Evolutionary conservation across 2,329 filamentous ascomycete genomes (phyloP).

Genomic region (Trichoderma guizhouense): DNA sequence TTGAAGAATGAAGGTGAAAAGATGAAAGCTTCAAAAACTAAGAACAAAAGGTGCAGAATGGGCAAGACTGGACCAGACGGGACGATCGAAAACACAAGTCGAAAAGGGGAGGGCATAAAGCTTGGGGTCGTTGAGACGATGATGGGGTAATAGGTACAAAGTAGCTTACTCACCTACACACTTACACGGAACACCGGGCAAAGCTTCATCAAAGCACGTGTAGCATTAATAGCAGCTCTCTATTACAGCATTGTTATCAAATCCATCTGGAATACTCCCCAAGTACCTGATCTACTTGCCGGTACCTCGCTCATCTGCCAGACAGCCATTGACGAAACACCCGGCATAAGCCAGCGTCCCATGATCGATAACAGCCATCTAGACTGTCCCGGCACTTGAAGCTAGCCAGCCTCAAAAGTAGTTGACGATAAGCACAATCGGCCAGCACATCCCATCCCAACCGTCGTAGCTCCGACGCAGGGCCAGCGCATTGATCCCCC

Average conservation of each 20-base stretch:
- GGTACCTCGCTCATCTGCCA: not conserved
- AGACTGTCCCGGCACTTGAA: not conserved
- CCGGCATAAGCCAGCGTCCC: not conserved
- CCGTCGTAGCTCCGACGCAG: constrained; percentile 1
- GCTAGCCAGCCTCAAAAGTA: not conserved
- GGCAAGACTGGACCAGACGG: not conserved
- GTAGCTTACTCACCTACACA: not conserved
- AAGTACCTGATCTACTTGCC: not conserved
- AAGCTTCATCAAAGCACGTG: not conserved
- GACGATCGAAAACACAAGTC: not conserved
- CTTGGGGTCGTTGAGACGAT: not conserved
- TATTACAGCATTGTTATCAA: not conserved
- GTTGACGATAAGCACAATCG: not conserved
- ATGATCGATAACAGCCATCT: not conserved
- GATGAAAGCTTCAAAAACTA: not conserved
- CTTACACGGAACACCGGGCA: not conserved
- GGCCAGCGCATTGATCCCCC: constrained; percentile 1
- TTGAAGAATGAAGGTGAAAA: not conserved
- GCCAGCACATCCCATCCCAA: constrained; percentile 4
- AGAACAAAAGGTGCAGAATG: not conserved
- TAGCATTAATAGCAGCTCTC: not conserved
- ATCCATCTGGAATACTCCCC: not conserved
- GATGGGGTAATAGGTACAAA: not conserved
- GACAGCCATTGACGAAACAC: not conserved
- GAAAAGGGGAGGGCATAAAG: not conserved